Percentiles rank a stretch among this genome's conserved stretches.
These are phyloP conservation scores for Bretziella fagacearum DNA, from an alignment of 2,329 filamentous ascomycete species.

Conservation along the genomic window DNA sequence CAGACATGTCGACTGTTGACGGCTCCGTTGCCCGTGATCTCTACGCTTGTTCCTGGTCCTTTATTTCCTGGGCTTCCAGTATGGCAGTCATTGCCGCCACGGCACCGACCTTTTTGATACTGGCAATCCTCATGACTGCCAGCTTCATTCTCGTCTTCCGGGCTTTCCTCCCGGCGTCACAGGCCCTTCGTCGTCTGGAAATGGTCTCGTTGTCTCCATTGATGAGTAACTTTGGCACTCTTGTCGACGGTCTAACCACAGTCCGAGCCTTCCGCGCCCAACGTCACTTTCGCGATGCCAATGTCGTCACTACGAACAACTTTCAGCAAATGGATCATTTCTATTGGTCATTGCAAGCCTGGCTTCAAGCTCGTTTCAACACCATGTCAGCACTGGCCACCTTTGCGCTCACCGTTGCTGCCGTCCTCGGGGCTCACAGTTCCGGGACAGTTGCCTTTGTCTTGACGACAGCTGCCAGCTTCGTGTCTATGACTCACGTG, in stretches of 20 bases:
- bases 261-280: conserved; percentile 72
- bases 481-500: conserved; percentile 52
- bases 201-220: conserved; percentile 80
- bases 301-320: conserved; percentile 65
- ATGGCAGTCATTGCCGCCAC: conserved; percentile 64
- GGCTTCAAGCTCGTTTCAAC: conserved; percentile 70
- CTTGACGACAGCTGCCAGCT: conserved; percentile 51
- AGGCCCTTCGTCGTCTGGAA: conserved; percentile 66
- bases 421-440: conserved; percentile 56
- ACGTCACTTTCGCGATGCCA: conserved; percentile 59
- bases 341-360: conserved; percentile 77
- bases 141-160: conserved; percentile 59
- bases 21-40: conserved; percentile 67
- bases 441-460: conserved; percentile 74
- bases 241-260: conserved; percentile 71
- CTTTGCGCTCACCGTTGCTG: conserved; percentile 55
- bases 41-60: conserved; percentile 50
- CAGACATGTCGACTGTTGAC: conserved; percentile 78
- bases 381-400: conserved; percentile 54
- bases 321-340: conserved; percentile 96
- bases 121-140: conserved; percentile 49
- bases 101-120: conserved; percentile 58
- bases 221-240: conserved; percentile 81
- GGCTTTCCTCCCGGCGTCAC: conserved; percentile 65
- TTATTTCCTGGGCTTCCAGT: conserved; percentile 54